Evolutionary conservation across 2,329 filamentous ascomycete genomes (phyloP).

Genomic region (Cladophialophora immunda): DNA sequence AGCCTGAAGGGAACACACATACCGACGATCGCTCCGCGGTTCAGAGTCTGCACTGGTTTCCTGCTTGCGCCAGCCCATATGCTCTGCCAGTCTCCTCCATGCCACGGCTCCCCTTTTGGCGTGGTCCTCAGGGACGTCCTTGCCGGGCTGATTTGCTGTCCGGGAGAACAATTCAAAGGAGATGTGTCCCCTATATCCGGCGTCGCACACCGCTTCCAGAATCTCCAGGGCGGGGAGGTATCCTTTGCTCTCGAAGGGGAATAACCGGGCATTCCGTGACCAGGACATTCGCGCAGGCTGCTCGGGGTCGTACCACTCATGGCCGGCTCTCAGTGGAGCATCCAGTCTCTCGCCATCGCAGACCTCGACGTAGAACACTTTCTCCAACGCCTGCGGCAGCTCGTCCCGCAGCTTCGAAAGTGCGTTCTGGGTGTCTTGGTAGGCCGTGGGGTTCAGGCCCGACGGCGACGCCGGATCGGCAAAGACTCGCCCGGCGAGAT

Average conservation of each 20-base stretch:
- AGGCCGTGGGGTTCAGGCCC: constrained; percentile 64
- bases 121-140: constrained; percentile 34
- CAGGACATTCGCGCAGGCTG: constrained; percentile 77
- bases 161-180: constrained; percentile 41
- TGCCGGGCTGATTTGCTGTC: constrained; percentile 34
- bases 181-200: constrained; percentile 63
- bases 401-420: constrained; percentile 62
- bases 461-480: constrained; percentile 69
- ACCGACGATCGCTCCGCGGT: constrained; percentile 10
- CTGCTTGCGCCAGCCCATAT: constrained; percentile 35
- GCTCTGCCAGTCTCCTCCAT: constrained; percentile 33
- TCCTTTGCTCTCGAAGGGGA: constrained; percentile 70
- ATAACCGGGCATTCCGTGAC: constrained; percentile 77
- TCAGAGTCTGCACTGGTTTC: background rate
- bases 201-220: constrained; percentile 66
- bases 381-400: constrained; percentile 52
- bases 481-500: constrained; percentile 75
- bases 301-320: constrained; percentile 65
- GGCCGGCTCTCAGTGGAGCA: constrained; percentile 64
- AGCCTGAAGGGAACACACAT: background rate
- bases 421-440: constrained; percentile 63
- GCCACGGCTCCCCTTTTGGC: constrained; percentile 32
- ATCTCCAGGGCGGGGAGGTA: constrained; percentile 74
- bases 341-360: constrained; percentile 74
- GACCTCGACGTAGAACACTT: constrained; percentile 79